Evolutionary conservation across 1,284 basidiomycete genomes (phyloP).

Genomic region (Ceratobasidium sp.): DNA sequence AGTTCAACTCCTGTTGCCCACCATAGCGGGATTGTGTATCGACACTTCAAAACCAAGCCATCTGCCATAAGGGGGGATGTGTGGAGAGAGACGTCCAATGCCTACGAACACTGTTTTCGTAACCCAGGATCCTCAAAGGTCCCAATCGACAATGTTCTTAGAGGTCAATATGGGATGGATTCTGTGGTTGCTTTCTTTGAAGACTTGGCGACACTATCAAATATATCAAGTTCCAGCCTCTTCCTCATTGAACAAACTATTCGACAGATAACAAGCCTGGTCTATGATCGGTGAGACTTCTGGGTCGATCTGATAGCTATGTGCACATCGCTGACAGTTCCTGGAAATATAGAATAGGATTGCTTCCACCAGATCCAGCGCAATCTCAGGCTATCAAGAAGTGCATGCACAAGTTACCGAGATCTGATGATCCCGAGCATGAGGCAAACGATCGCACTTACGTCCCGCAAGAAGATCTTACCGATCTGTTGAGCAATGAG

Average conservation of each 20-base stretch:
- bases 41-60: background rate
- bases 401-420: background rate
- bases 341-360: background rate
- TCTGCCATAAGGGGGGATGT: background rate
- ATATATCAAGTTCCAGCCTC: background rate
- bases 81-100: background rate
- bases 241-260: background rate
- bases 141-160: background rate
- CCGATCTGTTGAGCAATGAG: background rate
- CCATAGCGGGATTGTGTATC: background rate
- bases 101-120: background rate
- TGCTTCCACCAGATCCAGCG: background rate
- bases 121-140: background rate
- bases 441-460: constrained; percentile 3
- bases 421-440: background rate
- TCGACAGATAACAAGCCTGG: background rate
- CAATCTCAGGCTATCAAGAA: too few relatives aligned
- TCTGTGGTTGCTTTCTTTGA: background rate
- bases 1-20: background rate
- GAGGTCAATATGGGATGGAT: background rate
- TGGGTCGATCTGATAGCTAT: background rate
- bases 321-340: background rate
- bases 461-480: background rate
- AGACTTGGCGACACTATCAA: background rate
- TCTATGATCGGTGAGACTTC: background rate